These are phyloP conservation scores for Geranium brycei DNA, from an alignment of 345 rosid species.

Conservation along the genomic window DNA sequence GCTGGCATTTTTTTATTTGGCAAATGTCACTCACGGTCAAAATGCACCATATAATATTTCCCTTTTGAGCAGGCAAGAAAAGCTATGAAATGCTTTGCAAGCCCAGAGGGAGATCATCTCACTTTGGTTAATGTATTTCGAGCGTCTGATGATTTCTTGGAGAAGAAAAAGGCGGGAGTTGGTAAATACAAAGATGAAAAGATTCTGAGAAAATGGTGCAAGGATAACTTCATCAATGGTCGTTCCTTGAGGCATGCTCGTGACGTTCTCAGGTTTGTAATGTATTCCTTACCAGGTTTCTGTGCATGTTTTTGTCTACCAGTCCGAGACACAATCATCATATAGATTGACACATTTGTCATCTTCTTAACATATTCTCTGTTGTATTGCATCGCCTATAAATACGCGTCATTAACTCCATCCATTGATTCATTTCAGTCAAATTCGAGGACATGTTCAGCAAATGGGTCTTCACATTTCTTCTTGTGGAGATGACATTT, in stretches of 20 bases:
- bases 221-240: conserved; percentile 58
- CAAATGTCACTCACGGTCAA: too few species aligned
- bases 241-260: conserved; percentile 79
- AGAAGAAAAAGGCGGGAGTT: conserved; percentile 32
- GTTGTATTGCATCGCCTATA: too few species aligned
- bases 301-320: not conserved
- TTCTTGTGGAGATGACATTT: conserved; percentile 72
- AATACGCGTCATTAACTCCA: too few species aligned
- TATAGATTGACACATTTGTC: too few species aligned
- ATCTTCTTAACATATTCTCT: too few species aligned
- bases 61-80: conserved; percentile 48
- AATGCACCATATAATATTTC: not conserved
- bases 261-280: conserved; percentile 53
- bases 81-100: conserved; percentile 64
- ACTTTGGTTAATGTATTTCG: conserved; percentile 74
- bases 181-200: conserved; percentile 39
- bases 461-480: conserved; percentile 66
- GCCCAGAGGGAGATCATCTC: conserved; percentile 81
- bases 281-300: not conserved
- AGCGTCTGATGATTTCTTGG: conserved; percentile 52
- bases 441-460: conserved; percentile 56
- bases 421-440: conserved; percentile 32
- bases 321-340: not conserved
- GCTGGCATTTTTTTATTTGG: too few species aligned
- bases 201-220: conserved; percentile 75